Base-by-base conservation (phyloP, 2,329 filamentous ascomycete genomes). In the Stagonosporopsis vannaccii region DNA sequence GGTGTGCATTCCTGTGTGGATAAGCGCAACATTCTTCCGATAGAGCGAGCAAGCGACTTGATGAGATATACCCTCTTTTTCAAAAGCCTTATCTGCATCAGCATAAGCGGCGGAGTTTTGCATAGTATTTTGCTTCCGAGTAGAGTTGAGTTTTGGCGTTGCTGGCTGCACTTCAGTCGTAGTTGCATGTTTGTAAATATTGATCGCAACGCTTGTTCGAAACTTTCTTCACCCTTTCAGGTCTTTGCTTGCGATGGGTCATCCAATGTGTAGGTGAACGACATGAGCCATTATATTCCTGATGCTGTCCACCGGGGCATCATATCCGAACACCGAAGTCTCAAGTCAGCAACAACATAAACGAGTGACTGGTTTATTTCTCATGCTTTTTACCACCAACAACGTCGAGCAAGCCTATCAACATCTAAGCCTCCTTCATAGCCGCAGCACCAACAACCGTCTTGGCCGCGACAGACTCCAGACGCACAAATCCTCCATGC, bases 401-500 rank as follows among this genome's bases (percentile, higher is more conserved):
- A 3, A 1, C 15, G 7, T 11, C 6, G 2, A 11, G 20, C n/a
- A 23, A 35, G 20, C 26, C 17, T 17, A 15, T 26, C 22, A 1
- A 35, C 15, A 35, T 15, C 26, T 39, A 65, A 19, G 11, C 32
- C 25, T 45, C 25, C 17, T 48, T 54, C 32, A 49, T 36, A 36
- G 60, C 62, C 30, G 60, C 62, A 59, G 60, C 62, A 26, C 62
- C 62, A 26, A 63, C 44, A 7, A 65, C 41, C 0, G 56, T 62
- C 51, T 63, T 65, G 0, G 56, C 58, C 23, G 53, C 54, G 19
- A 58, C 39, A 36, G 26, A 36, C 42, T 56, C 53, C 5, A 56
- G 32, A 12, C 53, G 36, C 53, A 51, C 81, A 76, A 88, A 92
- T 2, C 90, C 89, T 39, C 90, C 90, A 36, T 83, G 77, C 37